Percentiles rank a stretch among this genome's conserved stretches.
phyloP scores from a whole-genome alignment of 176 grass and related monocot species.

The Musa schizocarpa region DNA sequence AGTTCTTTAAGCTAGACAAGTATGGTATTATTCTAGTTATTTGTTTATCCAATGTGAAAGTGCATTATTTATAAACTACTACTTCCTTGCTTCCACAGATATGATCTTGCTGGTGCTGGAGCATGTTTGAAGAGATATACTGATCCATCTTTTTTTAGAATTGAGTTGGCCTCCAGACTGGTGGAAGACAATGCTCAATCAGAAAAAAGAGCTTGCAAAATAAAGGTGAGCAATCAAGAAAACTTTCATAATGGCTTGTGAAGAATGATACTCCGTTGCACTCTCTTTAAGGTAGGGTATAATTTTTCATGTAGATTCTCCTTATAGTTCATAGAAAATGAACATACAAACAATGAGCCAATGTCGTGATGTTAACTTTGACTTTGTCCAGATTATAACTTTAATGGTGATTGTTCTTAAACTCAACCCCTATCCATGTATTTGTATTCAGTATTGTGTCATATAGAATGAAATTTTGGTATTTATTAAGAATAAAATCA shows the following conservation, averaged over 20 bases:
- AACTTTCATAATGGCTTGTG: background rate
- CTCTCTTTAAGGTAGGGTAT: background rate
- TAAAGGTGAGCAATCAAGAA: conserved; percentile 30
- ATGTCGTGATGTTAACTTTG: no score
- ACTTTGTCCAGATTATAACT: no score
- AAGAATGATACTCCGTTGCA: background rate
- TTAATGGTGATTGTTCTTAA: no score
- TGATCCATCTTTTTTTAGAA: conserved; percentile 59
- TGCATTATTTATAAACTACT: background rate
- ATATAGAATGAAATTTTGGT: no score
- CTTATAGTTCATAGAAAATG: background rate
- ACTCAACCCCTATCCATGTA: no score
- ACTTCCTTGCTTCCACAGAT: conserved; percentile 38
- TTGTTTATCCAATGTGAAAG: conserved; percentile 3
- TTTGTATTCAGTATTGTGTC: no score
- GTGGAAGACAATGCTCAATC: conserved; percentile 29
- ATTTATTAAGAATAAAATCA: no score
- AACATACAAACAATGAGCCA: background rate
- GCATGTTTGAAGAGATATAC: conserved; percentile 89
- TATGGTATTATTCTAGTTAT: conserved; percentile 21
- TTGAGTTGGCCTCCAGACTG: conserved; percentile 29
- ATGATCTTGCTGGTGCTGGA: conserved; percentile 64
- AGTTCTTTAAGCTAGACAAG: conserved; percentile 88
- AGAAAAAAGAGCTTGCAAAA: conserved; percentile 43
- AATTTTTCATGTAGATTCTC: no score